Evolutionary conservation across 495 filamentous ascomycete genomes (phyloP), one percentile per base, ranked within the genome.

Genomic region (Podospora pseudoanserina): DNA sequence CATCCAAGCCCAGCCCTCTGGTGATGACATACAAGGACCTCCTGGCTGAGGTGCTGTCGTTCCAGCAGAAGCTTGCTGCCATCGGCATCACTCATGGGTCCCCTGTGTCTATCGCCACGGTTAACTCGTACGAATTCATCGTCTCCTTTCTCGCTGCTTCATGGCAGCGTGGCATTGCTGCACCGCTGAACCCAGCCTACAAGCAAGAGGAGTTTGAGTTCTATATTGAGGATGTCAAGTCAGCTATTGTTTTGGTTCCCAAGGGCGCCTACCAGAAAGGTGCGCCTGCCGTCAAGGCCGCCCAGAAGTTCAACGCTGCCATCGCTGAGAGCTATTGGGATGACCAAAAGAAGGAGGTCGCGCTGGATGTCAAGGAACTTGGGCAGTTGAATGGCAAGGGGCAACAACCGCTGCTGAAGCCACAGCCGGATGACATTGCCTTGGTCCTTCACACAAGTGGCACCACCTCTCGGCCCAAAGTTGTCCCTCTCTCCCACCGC

Each of bases 201-300:
- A 93, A 92, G 80, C 90, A 94, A 73, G 87, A 88, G 30, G 92
- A 94, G 76, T 93, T 94, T 74, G 91, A 94, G 76, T 94, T 95
- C 79, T 95, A 93, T 76, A 93, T 94, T 70, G 88, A 91, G 49
- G 91, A 95, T 76, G 84, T 95, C 71, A 90, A 85, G 72, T 91
- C 91, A 11, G 89, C 88, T 53, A 78, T 94, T 57, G 85, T 90
- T 5, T 81, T 94, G 55, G 88, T 94, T 11, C 90, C 92, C 4
- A 80, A 82, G 64, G 91, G 90, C 16, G 87, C 89, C 18, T 90
- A 87, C 71, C 74, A 78, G 19, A 77, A 82, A 67, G 80, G 87
- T 75, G 87, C 84, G 58, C 85, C 90, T 13, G 90, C 89, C 20
- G 90, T 94, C 11, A 83, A 86, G 67, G 92, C 92, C 3, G 91